Evolutionary conservation across 257 asterid species (phyloP), one percentile per base, ranked within the genome.

Genomic region (Leptodermis oblonga): DNA sequence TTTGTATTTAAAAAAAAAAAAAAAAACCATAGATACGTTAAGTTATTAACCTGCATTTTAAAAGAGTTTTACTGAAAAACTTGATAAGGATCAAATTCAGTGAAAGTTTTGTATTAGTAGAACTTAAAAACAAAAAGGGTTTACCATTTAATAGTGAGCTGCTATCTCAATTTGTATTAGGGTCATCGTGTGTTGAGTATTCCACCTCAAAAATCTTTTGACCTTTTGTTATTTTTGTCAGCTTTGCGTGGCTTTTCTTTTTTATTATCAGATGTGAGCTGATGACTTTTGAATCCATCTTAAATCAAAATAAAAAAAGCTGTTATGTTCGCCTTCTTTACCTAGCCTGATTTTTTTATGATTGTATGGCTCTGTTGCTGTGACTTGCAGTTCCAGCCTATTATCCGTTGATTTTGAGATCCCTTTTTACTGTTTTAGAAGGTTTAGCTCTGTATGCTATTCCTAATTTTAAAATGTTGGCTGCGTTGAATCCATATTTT

Each of bases 401-500:
- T 72, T 94, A 94, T 78, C 97, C 99, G 51, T 83, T 94, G 90
- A 94, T 94, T 79, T 88, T 94, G 78, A 86, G 97, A 88, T 94
- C 99, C 65, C 97, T 94, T n/a, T n/a, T n/a, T 79, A 94, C 99
- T 46, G 97, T 94, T 65, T 86, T 94, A 79, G 99, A 94, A 94
- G 99, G 99, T 68, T 82, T 94, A 80, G 99, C 99, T 64, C 87
- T 94, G 51, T 85, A 85, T 69, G 99, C 99, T 37, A 97, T 91
- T 80, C 99, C 99, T 58, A 89, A 94, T 75, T 94, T 94, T 60
- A 94, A 94, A 85, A 97, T 94, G 62, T 77, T 94, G 82, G 99
- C 99, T 67, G 99, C 99, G 22, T 91, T 97, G n/a, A 91, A 94
- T 86, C 99, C 99, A 28, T 94, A 94, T 83, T 94, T 94, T 67